phyloP scores from a whole-genome alignment of 768 basidiomycete genomes.

The Mycena maculata region DNA sequence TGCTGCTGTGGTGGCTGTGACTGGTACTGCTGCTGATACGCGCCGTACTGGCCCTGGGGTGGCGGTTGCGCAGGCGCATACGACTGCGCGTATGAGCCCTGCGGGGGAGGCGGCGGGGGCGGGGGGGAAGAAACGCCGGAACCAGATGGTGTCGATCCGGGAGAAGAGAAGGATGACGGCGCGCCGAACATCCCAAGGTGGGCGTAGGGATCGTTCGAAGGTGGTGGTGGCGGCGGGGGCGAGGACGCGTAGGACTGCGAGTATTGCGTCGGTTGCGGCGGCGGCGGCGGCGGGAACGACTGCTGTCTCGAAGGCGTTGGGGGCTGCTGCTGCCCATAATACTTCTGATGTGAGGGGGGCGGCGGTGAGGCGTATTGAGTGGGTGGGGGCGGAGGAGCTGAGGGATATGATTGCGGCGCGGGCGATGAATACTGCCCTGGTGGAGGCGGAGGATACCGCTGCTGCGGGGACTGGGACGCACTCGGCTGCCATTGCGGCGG shows the following conservation, averaged over 20 bases:
- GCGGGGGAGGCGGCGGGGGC: conserved; percentile 33
- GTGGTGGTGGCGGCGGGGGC: conserved; percentile 27
- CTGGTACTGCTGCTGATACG: conserved; percentile 23
- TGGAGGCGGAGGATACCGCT: conserved; percentile 46
- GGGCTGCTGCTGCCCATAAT: conserved; percentile 16
- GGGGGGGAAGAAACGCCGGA: conserved; percentile 26
- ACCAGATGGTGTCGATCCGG: conserved; percentile 5
- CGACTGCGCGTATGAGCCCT: conserved; percentile 18
- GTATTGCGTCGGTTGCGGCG: conserved; percentile 19
- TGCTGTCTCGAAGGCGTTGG: conserved; percentile 19
- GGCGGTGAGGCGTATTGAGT: conserved; percentile 21
- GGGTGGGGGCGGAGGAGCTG: conserved; percentile 26
- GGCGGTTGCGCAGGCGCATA: conserved; percentile 31
- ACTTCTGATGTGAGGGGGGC: conserved; percentile 22
- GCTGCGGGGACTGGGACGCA: conserved; percentile 37
- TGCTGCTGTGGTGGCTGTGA: conserved; percentile 29
- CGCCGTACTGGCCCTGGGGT: conserved; percentile 34
- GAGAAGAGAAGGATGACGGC: conserved; percentile 19
- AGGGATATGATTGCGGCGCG: conserved; percentile 16
- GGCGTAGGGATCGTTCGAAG: conserved; percentile 52
- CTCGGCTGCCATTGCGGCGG: conserved; percentile 38
- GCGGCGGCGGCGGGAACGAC: conserved; percentile 30
- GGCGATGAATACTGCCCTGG: conserved; percentile 36
- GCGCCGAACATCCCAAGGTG: conserved; percentile 48
- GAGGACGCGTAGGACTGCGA: conserved; percentile 33